Conservation (phyloP, 2,329 filamentous ascomycete species). For the Basipetospora chlamydospora region DNA sequence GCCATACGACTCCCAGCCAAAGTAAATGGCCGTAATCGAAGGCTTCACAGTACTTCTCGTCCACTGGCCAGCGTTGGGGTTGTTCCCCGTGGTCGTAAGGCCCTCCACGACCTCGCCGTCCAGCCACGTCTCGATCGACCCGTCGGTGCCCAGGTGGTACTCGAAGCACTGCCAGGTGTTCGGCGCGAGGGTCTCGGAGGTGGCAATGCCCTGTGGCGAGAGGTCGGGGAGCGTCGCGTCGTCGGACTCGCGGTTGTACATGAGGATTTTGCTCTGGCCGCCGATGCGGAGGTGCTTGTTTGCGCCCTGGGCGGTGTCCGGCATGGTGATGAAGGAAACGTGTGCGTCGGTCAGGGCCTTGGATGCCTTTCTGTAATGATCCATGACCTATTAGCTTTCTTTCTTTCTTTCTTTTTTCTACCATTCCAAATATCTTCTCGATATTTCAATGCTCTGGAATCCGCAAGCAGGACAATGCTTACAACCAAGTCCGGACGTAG, state of each 20-base stretch:
- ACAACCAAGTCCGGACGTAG: constrained; percentile 42
- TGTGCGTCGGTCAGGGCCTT: constrained; percentile 44
- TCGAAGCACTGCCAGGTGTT: constrained; percentile 44
- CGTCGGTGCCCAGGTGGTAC: constrained; percentile 43
- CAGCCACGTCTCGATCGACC: constrained; percentile 46
- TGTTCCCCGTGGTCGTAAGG: constrained; percentile 33
- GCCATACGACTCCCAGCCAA: constrained; percentile 50
- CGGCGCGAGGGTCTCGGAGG: constrained; percentile 34
- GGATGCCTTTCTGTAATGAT: constrained; percentile 31
- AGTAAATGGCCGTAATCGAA: constrained; percentile 40
- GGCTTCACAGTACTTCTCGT: constrained; percentile 31
- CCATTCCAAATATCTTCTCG: too few relatives aligned
- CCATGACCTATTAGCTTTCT: too few relatives aligned
- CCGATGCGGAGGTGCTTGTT: constrained; percentile 49
- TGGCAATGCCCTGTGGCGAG: constrained; percentile 41
- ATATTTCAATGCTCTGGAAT: too few relatives aligned
- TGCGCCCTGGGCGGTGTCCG: constrained; percentile 37
- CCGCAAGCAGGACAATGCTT: constrained; percentile 18
- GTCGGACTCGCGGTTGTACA: constrained; percentile 50
- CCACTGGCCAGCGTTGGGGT: constrained; percentile 39
- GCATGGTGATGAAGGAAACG: constrained; percentile 50
- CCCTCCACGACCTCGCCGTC: constrained; percentile 35
- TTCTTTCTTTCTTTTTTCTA: too few relatives aligned
- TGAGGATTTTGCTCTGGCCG: constrained; percentile 44
- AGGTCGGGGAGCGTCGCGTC: constrained; percentile 48